Evolutionary conservation across 345 rosid genomes (phyloP).

Genomic region (Rubroshorea leprosula): DNA sequence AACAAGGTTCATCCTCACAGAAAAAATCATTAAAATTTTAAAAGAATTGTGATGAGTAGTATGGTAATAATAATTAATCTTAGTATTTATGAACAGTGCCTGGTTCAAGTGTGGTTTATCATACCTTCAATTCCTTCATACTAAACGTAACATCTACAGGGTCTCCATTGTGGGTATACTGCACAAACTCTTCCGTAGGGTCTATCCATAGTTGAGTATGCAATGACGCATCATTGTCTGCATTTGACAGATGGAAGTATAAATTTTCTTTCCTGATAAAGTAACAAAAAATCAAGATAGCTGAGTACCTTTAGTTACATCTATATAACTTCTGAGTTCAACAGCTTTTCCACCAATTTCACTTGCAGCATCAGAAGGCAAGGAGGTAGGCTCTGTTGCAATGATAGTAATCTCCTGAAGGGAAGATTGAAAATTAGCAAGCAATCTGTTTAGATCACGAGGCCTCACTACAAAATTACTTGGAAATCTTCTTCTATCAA

Average conservation of each 20-base stretch:
- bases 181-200: constrained; percentile 88
- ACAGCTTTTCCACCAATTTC: constrained; percentile 91
- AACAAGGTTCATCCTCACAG: no score
- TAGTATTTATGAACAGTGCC: no score
- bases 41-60: neutral
- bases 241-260: constrained; percentile 19
- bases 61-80: no score
- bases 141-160: constrained; percentile 91
- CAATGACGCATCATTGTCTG: constrained; percentile 72
- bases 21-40: constrained; percentile 2
- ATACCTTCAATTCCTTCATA: constrained; percentile 79
- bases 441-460: constrained; percentile 73
- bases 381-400: constrained; percentile 61
- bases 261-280: constrained; percentile 14
- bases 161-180: constrained; percentile 68
- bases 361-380: constrained; percentile 66
- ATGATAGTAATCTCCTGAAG: constrained; percentile 92
- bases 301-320: constrained; percentile 69
- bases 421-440: constrained; percentile 89
- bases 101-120: constrained; percentile 1
- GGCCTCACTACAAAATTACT: constrained; percentile 80
- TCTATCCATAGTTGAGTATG: constrained; percentile 97
- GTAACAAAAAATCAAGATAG: constrained; percentile 2
- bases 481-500: constrained; percentile 67
- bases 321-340: constrained; percentile 85